Evolutionary conservation across 352 stramenopile genomes (phyloP).

Genomic region (Globisporangium okanoganense): DNA sequence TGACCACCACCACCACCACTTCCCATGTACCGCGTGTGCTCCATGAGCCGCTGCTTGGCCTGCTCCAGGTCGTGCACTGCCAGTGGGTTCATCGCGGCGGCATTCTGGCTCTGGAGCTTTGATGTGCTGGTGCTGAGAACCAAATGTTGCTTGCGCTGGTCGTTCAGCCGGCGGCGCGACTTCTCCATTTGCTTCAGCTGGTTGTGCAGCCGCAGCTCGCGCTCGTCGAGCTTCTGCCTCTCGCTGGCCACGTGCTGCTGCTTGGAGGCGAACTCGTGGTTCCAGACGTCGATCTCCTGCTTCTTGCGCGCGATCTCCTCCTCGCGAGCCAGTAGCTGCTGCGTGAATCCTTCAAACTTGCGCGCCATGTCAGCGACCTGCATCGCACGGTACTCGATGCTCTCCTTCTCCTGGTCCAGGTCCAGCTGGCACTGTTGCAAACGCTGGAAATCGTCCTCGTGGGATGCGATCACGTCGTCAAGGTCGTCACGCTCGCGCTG

Average conservation of each 20-base stretch:
- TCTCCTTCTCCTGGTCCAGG: conserved; percentile 28
- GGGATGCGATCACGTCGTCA: conserved; percentile 32
- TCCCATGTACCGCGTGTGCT: conserved; percentile 12
- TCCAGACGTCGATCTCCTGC: conserved; percentile 20
- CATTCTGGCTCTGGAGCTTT: neutral
- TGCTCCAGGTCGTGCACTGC: conserved; percentile 14
- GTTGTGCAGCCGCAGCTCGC: conserved; percentile 39
- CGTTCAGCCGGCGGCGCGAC: conserved; percentile 34
- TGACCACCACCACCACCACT: too few species aligned
- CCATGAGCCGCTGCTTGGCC: conserved; percentile 12
- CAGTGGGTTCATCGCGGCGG: neutral
- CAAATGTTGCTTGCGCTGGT: conserved; percentile 43
- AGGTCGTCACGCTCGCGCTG: conserved; percentile 35
- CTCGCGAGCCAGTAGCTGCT: conserved; percentile 16
- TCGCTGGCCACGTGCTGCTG: conserved; percentile 36
- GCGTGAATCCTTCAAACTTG: conserved; percentile 18
- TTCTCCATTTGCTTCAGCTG: conserved; percentile 59
- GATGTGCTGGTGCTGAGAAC: neutral
- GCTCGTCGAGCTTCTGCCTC: conserved; percentile 40
- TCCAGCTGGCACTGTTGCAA: conserved; percentile 25
- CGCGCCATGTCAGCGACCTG: conserved; percentile 21
- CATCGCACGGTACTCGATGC: conserved; percentile 15
- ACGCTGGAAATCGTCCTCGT: conserved; percentile 44
- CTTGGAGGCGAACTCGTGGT: conserved; percentile 18
- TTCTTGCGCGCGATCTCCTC: conserved; percentile 4